These are phyloP conservation scores for Aspergillus conjunctus DNA, from an alignment of 495 filamentous ascomycete species.

Conservation along the genomic window DNA sequence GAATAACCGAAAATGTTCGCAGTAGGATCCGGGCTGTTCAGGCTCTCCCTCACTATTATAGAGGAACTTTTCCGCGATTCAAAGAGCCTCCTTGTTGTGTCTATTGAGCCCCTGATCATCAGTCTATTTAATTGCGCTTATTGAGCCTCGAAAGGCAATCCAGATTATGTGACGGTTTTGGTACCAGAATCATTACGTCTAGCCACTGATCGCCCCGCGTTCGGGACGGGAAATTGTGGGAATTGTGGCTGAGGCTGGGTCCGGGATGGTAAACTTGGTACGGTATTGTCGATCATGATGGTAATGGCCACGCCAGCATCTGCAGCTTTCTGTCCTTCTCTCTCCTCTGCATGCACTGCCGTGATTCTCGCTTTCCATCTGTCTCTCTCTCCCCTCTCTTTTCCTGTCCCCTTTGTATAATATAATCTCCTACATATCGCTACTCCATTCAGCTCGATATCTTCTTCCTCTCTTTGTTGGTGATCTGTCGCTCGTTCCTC, in stretches of 20 bases:
- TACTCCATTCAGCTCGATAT: not conserved
- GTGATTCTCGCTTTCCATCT: constrained; percentile 36
- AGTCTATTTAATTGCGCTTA: not conserved
- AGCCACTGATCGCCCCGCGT: not conserved
- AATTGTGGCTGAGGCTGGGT: not conserved
- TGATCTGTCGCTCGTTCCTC: not conserved
- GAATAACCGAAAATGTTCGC: too few relatives aligned
- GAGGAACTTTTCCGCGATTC: too few relatives aligned
- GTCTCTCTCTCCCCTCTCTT: constrained; percentile 33
- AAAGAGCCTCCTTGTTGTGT: too few relatives aligned
- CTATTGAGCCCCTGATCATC: not conserved
- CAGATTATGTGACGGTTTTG: not conserved
- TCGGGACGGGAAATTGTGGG: not conserved
- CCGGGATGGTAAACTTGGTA: not conserved
- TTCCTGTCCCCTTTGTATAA: constrained; percentile 14
- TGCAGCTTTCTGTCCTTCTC: constrained; percentile 8
- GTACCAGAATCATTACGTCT: constrained; percentile 13
- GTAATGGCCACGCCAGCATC: constrained; percentile 31
- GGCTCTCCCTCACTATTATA: too few relatives aligned
- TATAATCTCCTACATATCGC: not conserved
- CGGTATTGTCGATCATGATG: not conserved
- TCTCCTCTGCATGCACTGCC: not conserved
- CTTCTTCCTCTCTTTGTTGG: not conserved
- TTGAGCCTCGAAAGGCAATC: constrained; percentile 17
- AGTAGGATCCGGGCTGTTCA: too few relatives aligned